Evolutionary conservation across 177 flowering plant species (phyloP).

Genomic region (Vitis hybrid): DNA sequence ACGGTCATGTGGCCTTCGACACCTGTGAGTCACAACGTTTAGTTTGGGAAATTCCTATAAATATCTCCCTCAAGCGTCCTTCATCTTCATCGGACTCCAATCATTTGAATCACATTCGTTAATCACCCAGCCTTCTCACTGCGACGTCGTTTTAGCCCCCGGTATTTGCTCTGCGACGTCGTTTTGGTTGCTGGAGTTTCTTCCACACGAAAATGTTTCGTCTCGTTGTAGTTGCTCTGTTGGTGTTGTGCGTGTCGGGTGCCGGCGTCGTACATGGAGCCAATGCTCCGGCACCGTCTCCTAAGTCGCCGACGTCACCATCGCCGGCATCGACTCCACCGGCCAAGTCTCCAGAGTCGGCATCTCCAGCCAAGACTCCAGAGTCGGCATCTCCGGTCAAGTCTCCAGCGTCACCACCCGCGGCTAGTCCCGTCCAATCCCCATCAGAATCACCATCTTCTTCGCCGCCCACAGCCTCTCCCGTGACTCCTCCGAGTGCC

Average conservation of each 20-base stretch:
- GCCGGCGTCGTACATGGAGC: conserved; percentile 19
- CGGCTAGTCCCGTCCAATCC: no score
- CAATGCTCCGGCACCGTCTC: conserved; percentile 37
- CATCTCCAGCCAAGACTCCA: conserved; percentile 5
- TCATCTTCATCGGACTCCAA: neutral
- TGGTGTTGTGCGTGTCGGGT: conserved; percentile 17
- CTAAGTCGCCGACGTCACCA: conserved; percentile 7
- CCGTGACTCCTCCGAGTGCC: conserved; percentile 13
- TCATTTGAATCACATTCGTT: neutral
- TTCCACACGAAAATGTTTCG: conserved; percentile 13
- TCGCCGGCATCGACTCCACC: conserved; percentile 4
- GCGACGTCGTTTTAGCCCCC: neutral
- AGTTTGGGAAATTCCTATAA: neutral
- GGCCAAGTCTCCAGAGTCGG: neutral
- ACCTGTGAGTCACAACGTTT: conserved; percentile 12
- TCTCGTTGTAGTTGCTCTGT: conserved; percentile 1
- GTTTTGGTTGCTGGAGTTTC: neutral
- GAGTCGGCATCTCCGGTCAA: conserved; percentile 4
- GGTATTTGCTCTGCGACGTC: neutral
- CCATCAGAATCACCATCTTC: no score
- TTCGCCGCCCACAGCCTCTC: conserved; percentile 14
- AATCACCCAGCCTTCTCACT: no score
- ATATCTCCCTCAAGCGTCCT: neutral
- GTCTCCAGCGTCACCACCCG: conserved; percentile 8
- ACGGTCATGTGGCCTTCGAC: conserved; percentile 29